These are phyloP conservation scores for Alternaria rosae DNA, from an alignment of 2,329 filamentous ascomycete species.

Conservation along the genomic window DNA sequence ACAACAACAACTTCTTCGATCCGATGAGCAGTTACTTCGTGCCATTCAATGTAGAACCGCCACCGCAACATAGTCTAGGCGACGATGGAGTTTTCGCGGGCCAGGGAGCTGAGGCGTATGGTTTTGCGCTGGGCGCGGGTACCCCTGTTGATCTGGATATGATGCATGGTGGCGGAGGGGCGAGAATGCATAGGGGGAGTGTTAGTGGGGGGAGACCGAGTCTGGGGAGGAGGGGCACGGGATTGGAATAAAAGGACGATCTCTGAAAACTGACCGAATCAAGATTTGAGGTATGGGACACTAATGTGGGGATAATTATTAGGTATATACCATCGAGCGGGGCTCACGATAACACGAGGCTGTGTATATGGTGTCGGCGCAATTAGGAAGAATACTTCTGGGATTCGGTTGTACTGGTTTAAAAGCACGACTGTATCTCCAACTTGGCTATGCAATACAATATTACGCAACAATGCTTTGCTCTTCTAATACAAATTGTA, in stretches of 20 bases:
- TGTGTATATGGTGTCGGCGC: too few relatives aligned
- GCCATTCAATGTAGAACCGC: slow-evolving; percentile 88
- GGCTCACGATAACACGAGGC: too few relatives aligned
- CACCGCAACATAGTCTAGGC: slow-evolving; percentile 47
- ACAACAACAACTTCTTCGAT: slow-evolving; percentile 44
- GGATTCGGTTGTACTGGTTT: too few relatives aligned
- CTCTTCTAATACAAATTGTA: too few relatives aligned
- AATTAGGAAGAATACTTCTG: too few relatives aligned
- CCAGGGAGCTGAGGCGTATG: slow-evolving; percentile 19
- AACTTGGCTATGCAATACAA: too few relatives aligned
- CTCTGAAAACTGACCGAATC: too few relatives aligned
- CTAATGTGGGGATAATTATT: neutral
- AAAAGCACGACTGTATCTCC: too few relatives aligned
- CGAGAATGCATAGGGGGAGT: slow-evolving; percentile 2
- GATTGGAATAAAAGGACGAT: slow-evolving; percentile 1
- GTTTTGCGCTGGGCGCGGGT: slow-evolving; percentile 16
- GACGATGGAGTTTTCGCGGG: slow-evolving; percentile 47
- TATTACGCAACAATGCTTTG: too few relatives aligned
- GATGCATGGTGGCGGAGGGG: slow-evolving; percentile 12
- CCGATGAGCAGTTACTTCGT: slow-evolving; percentile 81
- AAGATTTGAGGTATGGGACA: neutral
- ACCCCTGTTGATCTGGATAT: slow-evolving; percentile 20
- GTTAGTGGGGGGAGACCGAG: slow-evolving; percentile 2
- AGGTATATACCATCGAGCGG: neutral
- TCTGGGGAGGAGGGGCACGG: slow-evolving; percentile 11